Percentiles rank a stretch among this genome's conserved stretches.
phyloP scores from a whole-genome alignment of 495 filamentous ascomycete genomes.

The Neurospora terricola region DNA sequence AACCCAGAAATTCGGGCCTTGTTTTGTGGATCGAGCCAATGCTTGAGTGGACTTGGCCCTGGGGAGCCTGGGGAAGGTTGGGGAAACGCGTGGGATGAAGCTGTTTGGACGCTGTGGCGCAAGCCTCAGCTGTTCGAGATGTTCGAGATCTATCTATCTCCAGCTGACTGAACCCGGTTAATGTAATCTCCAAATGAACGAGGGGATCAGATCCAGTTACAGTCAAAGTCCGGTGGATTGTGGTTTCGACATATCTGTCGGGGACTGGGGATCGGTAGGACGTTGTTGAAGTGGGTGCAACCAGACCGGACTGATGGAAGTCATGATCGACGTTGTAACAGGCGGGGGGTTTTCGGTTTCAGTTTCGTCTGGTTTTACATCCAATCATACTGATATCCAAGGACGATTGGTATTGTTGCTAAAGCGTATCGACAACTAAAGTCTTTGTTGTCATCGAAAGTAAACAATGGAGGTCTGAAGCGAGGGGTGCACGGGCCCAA shows the following conservation, averaged over 20 bases:
- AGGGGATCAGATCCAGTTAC: neutral
- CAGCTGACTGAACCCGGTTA: neutral
- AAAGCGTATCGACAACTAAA: too few relatives aligned
- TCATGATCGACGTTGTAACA: too few relatives aligned
- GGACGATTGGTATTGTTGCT: too few relatives aligned
- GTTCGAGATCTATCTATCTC: neutral
- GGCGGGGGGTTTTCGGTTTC: too few relatives aligned
- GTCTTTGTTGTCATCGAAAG: neutral
- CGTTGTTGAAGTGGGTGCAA: neutral
- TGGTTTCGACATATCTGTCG: too few relatives aligned
- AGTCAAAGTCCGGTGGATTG: neutral
- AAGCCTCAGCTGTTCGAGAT: neutral
- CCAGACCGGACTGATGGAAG: neutral
- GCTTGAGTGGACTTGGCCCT: neutral
- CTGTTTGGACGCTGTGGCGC: neutral
- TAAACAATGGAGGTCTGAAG: neutral
- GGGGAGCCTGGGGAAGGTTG: neutral
- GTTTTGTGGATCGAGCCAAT: neutral
- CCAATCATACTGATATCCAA: too few relatives aligned
- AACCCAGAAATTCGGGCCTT: neutral
- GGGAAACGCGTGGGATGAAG: neutral
- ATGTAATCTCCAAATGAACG: neutral
- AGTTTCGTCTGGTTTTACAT: too few relatives aligned
- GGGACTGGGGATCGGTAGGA: too few relatives aligned
- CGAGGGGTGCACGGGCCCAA: neutral